These are phyloP conservation scores for Sporothrix luriei DNA, from an alignment of 2,329 filamentous ascomycete genomes.

Conservation along the genomic window DNA sequence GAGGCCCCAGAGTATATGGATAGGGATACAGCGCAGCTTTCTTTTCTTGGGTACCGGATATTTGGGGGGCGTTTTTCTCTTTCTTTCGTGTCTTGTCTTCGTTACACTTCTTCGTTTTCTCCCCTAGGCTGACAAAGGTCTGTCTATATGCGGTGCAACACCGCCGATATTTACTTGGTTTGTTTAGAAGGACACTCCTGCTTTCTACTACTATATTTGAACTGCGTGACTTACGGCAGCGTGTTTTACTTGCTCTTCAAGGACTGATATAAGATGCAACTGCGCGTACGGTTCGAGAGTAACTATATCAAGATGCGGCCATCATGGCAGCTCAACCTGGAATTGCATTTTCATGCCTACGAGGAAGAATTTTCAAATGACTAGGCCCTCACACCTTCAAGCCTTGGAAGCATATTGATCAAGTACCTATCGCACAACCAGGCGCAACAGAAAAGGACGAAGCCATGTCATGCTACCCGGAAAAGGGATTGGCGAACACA, in stretches of 20 bases:
- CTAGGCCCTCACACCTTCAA: neutral
- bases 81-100: neutral
- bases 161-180: neutral
- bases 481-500: neutral
- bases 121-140: neutral
- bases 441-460: neutral
- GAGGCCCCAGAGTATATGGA: slow-evolving; percentile 8
- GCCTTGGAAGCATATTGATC: slow-evolving; percentile 6
- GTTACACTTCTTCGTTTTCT: neutral
- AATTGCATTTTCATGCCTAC: neutral
- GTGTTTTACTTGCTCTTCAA: too few species aligned
- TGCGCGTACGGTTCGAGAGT: neutral
- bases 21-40: neutral
- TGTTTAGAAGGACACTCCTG: neutral
- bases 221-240: too few species aligned
- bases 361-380: too few species aligned
- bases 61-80: neutral
- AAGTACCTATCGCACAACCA: neutral
- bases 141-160: neutral
- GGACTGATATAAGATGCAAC: too few species aligned
- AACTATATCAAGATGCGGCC: neutral
- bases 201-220: neutral
- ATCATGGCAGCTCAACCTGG: neutral
- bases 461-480: neutral
- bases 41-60: slow-evolving; percentile 1